Evolutionary conservation across 2,329 filamentous ascomycete species (phyloP).

Genomic region (Diatrype stigma): DNA sequence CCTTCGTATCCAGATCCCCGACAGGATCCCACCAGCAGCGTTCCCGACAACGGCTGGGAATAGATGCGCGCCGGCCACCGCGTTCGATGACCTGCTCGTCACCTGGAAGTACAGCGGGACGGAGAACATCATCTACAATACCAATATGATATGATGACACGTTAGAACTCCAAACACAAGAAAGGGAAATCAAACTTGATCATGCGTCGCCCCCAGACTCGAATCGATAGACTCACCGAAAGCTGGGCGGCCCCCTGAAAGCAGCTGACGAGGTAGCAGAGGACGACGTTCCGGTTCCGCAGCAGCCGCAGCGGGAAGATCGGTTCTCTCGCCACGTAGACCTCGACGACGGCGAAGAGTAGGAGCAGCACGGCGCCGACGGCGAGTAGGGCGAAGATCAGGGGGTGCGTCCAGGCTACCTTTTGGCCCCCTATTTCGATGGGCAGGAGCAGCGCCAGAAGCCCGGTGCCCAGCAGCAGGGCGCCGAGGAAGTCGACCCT

Average conservation of each 20-base stretch:
- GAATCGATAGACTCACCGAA: conserved; percentile 44
- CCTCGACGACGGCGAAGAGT: conserved; percentile 34
- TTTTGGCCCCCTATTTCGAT: conserved; percentile 36
- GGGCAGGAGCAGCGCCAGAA: conserved; percentile 35
- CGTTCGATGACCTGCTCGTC: conserved; percentile 52
- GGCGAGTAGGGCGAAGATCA: conserved; percentile 28
- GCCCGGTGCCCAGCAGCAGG: conserved; percentile 32
- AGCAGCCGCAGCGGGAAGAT: conserved; percentile 56
- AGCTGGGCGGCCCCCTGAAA: conserved; percentile 56
- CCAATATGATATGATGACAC: conserved; percentile 5
- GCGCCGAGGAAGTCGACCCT: conserved; percentile 59
- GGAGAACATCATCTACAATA: conserved; percentile 52
- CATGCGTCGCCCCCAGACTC: too few relatives aligned
- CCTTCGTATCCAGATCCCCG: conserved; percentile 53
- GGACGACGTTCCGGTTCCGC: conserved; percentile 45
- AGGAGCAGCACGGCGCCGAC: conserved; percentile 23
- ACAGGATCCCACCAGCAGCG: conserved; percentile 56
- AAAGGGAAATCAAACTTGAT: too few relatives aligned
- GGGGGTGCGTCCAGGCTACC: conserved; percentile 34
- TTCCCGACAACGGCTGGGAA: conserved; percentile 67
- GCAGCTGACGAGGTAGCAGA: conserved; percentile 47
- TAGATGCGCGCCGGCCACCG: conserved; percentile 55
- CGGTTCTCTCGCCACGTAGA: conserved; percentile 46
- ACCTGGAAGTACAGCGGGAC: conserved; percentile 69
- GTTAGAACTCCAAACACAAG: too few relatives aligned